Percentiles rank a stretch among this genome's conserved stretches.
Evolutionary conservation across 2,329 filamentous ascomycete species (phyloP).

Genomic region (Fusarium papillatum): DNA sequence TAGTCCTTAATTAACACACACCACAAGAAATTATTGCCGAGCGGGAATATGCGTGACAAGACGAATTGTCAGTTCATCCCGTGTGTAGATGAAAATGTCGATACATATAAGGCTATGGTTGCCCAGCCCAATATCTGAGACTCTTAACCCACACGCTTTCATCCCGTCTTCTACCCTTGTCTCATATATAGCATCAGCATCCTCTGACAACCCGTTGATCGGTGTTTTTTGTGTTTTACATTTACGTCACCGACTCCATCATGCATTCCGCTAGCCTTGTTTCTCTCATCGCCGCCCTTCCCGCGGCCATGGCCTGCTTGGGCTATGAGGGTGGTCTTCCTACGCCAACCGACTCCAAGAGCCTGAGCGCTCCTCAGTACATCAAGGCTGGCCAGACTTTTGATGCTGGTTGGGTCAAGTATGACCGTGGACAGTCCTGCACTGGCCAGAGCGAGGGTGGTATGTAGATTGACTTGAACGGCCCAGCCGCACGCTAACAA

Average conservation of each 20-base stretch:
- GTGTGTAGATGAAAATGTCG: neutral
- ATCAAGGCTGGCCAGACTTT: conserved; percentile 44
- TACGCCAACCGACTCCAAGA: conserved; percentile 39
- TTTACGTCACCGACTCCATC: conserved; percentile 12
- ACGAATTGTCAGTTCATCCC: neutral
- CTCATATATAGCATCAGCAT: neutral
- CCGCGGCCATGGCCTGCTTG: conserved; percentile 47
- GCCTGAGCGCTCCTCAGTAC: conserved; percentile 46
- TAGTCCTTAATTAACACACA: conserved; percentile 2
- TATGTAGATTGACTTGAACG: conserved; percentile 33
- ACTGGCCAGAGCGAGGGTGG: conserved; percentile 57
- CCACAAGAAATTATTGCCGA: neutral
- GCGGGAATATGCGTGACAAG: neutral
- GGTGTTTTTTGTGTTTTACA: conserved; percentile 11
- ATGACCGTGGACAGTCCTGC: conserved; percentile 56
- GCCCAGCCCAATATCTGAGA: neutral
- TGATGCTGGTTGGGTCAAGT: conserved; percentile 49
- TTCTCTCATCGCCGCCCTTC: conserved; percentile 32
- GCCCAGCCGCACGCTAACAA: neutral
- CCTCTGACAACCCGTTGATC: conserved; percentile 19
- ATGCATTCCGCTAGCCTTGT: conserved; percentile 36
- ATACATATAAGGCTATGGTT: neutral
- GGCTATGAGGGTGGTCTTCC: conserved; percentile 44
- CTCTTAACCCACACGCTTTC: neutral
- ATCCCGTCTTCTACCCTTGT: conserved; percentile 2